Evolutionary conservation across 345 rosid species (phyloP), one percentile per base, ranked within the genome.

Genomic region (Triadica sebifera): DNA sequence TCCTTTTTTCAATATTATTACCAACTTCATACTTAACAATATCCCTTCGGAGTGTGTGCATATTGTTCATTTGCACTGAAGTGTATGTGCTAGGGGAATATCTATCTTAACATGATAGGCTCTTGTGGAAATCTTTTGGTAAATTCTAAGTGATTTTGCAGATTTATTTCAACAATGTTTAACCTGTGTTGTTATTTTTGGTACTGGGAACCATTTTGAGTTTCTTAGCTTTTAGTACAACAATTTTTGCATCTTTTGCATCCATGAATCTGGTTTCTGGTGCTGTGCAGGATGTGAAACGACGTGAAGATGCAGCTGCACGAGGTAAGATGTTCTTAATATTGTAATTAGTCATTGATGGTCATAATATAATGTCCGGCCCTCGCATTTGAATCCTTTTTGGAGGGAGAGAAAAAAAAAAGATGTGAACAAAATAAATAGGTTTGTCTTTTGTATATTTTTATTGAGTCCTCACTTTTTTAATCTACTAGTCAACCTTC

Each of bases 231-330:
- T 29, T 43, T 43, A 43, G 47, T 43, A 43, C 47, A 43, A 46
- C 51, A 41, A 17, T 4, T 39, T 64, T 41, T 19, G 43, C 22
- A 63, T 19, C 43, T 13, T 63, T 1, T 63, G 67, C 6, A 37
- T 64, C 50, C 16, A 61, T 56, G 37, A 45, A 61, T 55, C 56
- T 45, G 43, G 47, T 58, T 56, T 65, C 58, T 51, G 71, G 47
- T 76, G 65, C 75, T 11, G 51, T 38, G 65, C 71, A 72, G 80
- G 83, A 80, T 19, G 77, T 80, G 20, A 80, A 67, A 58, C 69
- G 83, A 58, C 71, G 39, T 68, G 83, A 80, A 76, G 83, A 80
- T 37, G 80, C 83, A 60, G 83, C 80, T 75, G 72, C 83, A 39
- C 68, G 75, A 62, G 80, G 83, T 80, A 72, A 29, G 53, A 72